Evolutionary conservation across 768 basidiomycete species (phyloP).

Genomic region (Boletus sp.): DNA sequence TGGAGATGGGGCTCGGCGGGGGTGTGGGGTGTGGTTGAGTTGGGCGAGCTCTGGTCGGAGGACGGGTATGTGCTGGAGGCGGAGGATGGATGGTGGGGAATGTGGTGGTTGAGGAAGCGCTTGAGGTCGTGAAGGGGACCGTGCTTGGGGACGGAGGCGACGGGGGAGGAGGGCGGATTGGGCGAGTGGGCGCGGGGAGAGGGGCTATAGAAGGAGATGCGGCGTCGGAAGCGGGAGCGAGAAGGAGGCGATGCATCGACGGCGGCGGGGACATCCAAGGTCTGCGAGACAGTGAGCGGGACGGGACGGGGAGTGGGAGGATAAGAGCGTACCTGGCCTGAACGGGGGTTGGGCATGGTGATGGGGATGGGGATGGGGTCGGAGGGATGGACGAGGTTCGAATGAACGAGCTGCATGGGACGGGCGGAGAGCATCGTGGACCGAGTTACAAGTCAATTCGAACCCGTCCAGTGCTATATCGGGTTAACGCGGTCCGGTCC

Average conservation of each 20-base stretch:
- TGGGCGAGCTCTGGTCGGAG: conserved; percentile 28
- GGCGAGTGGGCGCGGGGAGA: conserved; percentile 6
- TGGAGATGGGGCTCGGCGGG: conserved; percentile 33
- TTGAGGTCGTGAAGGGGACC: conserved; percentile 91
- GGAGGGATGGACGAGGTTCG: not conserved
- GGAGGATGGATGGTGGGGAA: conserved; percentile 49
- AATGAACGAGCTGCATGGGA: conserved; percentile 35
- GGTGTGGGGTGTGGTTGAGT: conserved; percentile 23
- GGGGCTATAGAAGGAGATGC: conserved; percentile 29
- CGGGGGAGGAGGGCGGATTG: not conserved
- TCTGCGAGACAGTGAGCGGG: not conserved
- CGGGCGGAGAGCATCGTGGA: conserved; percentile 37
- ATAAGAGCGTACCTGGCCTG: not conserved
- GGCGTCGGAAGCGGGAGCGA: conserved; percentile 29
- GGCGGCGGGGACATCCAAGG: not conserved
- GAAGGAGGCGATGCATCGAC: conserved; percentile 4
- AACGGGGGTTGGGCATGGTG: not conserved
- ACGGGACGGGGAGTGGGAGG: not conserved
- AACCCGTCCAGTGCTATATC: conserved; percentile 16
- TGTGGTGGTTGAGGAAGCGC: conserved; percentile 92
- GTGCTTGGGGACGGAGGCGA: conserved; percentile 34
- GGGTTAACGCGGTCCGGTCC: conserved; percentile 13
- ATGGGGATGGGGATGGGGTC: not conserved
- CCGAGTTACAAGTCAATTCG: not conserved
- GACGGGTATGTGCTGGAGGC: conserved; percentile 24